These are phyloP conservation scores for Sporisorium graminicola DNA, from an alignment of 1,284 basidiomycete species.

Conservation along the genomic window DNA sequence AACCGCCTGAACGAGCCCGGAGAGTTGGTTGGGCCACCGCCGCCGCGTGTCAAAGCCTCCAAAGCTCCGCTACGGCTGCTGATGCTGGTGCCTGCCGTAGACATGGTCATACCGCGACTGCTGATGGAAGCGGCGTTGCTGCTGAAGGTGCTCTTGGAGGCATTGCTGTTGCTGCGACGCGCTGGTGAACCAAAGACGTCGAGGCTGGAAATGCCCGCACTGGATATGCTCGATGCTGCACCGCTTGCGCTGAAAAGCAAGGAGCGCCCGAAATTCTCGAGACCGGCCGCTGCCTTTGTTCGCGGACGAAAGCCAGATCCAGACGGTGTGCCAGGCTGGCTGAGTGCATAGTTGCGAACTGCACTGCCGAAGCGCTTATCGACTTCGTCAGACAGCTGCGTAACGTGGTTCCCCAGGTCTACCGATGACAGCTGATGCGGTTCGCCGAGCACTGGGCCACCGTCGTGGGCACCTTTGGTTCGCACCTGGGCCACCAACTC, in stretches of 20 bases:
- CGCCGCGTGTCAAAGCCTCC: slow-evolving; percentile 22
- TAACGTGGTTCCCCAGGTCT: slow-evolving; percentile 40
- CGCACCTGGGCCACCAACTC: slow-evolving; percentile 41
- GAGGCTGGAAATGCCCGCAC: slow-evolving; percentile 37
- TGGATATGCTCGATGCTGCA: slow-evolving; percentile 40
- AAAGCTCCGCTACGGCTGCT: slow-evolving; percentile 47
- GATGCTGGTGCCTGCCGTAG: slow-evolving; percentile 57
- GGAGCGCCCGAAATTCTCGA: slow-evolving; percentile 56
- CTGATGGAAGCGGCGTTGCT: slow-evolving; percentile 42
- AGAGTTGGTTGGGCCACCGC: slow-evolving; percentile 16
- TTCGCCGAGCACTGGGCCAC: slow-evolving; percentile 28
- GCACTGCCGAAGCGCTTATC: slow-evolving; percentile 34
- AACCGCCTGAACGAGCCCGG: slow-evolving; percentile 34
- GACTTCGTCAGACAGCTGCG: slow-evolving; percentile 39
- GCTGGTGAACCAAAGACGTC: slow-evolving; percentile 59
- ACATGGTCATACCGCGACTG: slow-evolving; percentile 53
- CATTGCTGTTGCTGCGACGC: slow-evolving; percentile 53
- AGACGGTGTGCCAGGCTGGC: slow-evolving; percentile 35
- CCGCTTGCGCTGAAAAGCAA: slow-evolving; percentile 52
- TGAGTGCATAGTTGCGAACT: slow-evolving; percentile 14
- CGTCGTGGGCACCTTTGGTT: slow-evolving; percentile 32
- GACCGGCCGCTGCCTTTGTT: slow-evolving; percentile 52
- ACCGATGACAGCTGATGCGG: slow-evolving; percentile 26
- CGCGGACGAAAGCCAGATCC: slow-evolving; percentile 50
- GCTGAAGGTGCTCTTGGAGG: slow-evolving; percentile 53